A percentile compares a stretch with the other conserved stretches of the same genome.
Conservation (phyloP, 805 yeast genomes). For the Naumovozyma dairenensis region DNA sequence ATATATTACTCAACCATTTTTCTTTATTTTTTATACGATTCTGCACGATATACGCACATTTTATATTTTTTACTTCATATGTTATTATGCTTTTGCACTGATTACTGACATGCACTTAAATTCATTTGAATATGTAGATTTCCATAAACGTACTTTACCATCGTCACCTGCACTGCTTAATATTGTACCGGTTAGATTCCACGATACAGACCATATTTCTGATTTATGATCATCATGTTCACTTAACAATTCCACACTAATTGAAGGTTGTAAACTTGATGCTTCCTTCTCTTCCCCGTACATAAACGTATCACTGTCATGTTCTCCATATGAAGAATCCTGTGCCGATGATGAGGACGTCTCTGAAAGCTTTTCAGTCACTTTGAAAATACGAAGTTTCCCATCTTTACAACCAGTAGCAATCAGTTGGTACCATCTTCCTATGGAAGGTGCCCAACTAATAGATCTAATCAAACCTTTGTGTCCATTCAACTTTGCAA, state of each 20-base stretch:
- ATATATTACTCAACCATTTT: too few species aligned
- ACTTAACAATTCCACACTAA: slow-evolving; percentile 51
- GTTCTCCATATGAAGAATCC: not conserved
- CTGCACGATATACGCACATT: too few species aligned
- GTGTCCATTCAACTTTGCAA: slow-evolving; percentile 71
- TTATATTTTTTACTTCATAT: too few species aligned
- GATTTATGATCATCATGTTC: slow-evolving; percentile 68
- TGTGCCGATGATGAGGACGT: not conserved
- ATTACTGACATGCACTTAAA: slow-evolving; percentile 89
- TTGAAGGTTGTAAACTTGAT: slow-evolving; percentile 4
- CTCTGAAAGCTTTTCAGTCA: slow-evolving; percentile 35
- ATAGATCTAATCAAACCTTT: slow-evolving; percentile 78
- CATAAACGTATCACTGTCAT: slow-evolving; percentile 4
- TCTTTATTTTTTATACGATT: too few species aligned
- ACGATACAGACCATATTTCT: slow-evolving; percentile 92
- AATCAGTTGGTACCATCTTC: slow-evolving; percentile 72
- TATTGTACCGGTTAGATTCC: slow-evolving; percentile 92
- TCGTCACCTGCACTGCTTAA: slow-evolving; percentile 93
- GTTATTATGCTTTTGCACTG: too few species aligned
- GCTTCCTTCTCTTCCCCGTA: slow-evolving; percentile 2
- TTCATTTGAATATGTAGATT: slow-evolving; percentile 71
- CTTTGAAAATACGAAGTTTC: slow-evolving; percentile 71
- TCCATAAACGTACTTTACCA: slow-evolving; percentile 87
- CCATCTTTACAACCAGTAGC: slow-evolving; percentile 98
- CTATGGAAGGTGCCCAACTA: slow-evolving; percentile 96